Conservation (phyloP, 768 basidiomycete genomes). For the Mycena venus region DNA sequence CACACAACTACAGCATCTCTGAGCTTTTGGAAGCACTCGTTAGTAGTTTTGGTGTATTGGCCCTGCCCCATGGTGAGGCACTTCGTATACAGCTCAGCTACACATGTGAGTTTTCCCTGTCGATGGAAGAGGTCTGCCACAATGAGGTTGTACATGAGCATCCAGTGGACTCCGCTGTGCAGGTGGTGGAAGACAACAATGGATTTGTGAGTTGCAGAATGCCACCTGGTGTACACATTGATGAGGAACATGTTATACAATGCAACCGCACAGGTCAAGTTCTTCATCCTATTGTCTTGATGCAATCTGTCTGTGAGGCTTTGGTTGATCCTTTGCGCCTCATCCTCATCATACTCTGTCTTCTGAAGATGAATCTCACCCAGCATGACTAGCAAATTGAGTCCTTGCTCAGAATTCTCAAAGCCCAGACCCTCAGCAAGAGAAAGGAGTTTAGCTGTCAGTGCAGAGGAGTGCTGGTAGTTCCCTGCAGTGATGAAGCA, state of each 20-base stretch:
- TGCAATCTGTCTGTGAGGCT: background rate
- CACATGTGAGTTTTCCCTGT: no score
- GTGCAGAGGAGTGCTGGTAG: background rate
- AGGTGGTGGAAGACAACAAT: background rate
- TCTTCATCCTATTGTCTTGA: background rate
- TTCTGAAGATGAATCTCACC: background rate
- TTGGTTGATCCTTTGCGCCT: background rate
- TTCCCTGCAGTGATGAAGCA: background rate
- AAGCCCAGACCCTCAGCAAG: background rate
- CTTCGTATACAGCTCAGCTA: no score
- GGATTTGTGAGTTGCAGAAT: background rate
- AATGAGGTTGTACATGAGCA: background rate
- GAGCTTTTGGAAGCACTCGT: conserved; percentile 7
- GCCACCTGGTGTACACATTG: background rate
- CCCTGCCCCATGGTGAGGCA: background rate
- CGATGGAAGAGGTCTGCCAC: no score
- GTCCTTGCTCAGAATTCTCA: background rate
- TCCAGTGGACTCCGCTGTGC: background rate
- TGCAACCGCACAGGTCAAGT: background rate
- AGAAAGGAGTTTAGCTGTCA: background rate
- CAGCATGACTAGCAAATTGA: background rate
- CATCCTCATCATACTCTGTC: background rate
- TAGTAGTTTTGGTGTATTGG: background rate
- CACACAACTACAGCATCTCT: background rate
- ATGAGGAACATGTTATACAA: background rate